A percentile compares a stretch with the other conserved stretches of the same genome.
Conservation (phyloP, 2,329 filamentous ascomycete genomes). For the Drechslerella dactyloides region DNA sequence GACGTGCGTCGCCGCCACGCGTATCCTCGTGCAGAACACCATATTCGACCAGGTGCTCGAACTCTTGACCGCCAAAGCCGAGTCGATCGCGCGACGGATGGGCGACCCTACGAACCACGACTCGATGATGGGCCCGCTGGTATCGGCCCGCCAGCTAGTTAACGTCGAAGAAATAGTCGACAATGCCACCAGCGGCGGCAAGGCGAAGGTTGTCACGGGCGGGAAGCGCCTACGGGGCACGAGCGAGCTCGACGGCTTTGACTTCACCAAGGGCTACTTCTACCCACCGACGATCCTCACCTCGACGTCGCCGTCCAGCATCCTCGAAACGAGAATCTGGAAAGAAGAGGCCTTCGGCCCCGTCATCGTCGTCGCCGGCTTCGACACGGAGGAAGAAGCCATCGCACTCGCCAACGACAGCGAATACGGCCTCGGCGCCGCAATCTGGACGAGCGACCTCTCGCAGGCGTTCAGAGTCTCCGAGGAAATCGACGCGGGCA, state of each 20-base stretch:
- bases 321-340: constrained; percentile 58
- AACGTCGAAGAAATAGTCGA: constrained; percentile 58
- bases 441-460: constrained; percentile 50
- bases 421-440: constrained; percentile 58
- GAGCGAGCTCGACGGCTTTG: constrained; percentile 63
- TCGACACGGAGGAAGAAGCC: constrained; percentile 61
- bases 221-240: constrained; percentile 62
- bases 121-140: constrained; percentile 70
- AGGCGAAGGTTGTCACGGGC: constrained; percentile 60
- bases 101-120: constrained; percentile 65
- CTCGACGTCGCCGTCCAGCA: constrained; percentile 54
- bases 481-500: constrained; percentile 61
- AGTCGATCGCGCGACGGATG: constrained; percentile 65
- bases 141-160: constrained; percentile 63
- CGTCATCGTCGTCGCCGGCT: constrained; percentile 62
- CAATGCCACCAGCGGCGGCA: constrained; percentile 56
- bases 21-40: constrained; percentile 63
- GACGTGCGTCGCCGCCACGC: constrained; percentile 65
- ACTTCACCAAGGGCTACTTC: constrained; percentile 64
- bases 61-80: constrained; percentile 59
- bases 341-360: constrained; percentile 64
- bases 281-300: constrained; percentile 61
- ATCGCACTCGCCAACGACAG: constrained; percentile 62
- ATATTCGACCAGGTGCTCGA: constrained; percentile 59
- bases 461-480: constrained; percentile 59